Percentiles rank a stretch among this genome's conserved stretches.
Conservation (phyloP, 2,329 filamentous ascomycete species). For the Aspergillus sp. region DNA sequence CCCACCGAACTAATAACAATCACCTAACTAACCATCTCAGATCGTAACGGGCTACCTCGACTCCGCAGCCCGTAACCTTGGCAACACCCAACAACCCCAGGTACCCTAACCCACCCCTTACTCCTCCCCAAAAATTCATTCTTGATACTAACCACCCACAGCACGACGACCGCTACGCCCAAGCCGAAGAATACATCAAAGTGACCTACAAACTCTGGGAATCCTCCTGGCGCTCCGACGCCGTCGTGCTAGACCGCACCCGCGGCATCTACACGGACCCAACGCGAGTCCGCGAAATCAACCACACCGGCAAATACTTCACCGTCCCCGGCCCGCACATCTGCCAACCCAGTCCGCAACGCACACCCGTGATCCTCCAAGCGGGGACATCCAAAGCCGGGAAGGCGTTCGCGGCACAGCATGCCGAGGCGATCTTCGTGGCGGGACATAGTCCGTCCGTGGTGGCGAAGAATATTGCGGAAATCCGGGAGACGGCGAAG, state of each 20-base stretch:
- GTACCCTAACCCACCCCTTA: conserved; percentile 17
- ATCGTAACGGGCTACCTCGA: conserved; percentile 71
- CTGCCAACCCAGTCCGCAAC: conserved; percentile 66
- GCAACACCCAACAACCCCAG: conserved; percentile 56
- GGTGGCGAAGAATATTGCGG: conserved; percentile 63
- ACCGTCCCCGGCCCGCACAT: conserved; percentile 66
- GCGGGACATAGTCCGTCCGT: conserved; percentile 65
- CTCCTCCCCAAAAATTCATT: too few relatives aligned
- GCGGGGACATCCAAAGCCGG: conserved; percentile 69
- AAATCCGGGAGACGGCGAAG: conserved; percentile 61
- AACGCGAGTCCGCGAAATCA: conserved; percentile 62
- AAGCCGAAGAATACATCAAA: conserved; percentile 65
- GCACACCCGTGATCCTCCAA: conserved; percentile 69
- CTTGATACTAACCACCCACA: conserved; percentile 21
- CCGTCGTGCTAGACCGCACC: conserved; percentile 61
- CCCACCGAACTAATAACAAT: neutral
- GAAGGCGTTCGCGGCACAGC: conserved; percentile 67
- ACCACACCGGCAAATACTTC: conserved; percentile 67
- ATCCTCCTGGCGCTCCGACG: conserved; percentile 68
- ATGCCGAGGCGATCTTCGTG: conserved; percentile 72
- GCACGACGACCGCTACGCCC: conserved; percentile 68
- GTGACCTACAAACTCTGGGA: conserved; percentile 69
- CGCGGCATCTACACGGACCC: conserved; percentile 63
- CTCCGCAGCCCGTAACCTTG: conserved; percentile 65
- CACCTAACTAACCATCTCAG: conserved; percentile 26